Evolutionary conservation across 169 alveolate genomes (phyloP), one percentile per base, ranked within the genome.

Genomic region (Cryptosporidium parvum): DNA sequence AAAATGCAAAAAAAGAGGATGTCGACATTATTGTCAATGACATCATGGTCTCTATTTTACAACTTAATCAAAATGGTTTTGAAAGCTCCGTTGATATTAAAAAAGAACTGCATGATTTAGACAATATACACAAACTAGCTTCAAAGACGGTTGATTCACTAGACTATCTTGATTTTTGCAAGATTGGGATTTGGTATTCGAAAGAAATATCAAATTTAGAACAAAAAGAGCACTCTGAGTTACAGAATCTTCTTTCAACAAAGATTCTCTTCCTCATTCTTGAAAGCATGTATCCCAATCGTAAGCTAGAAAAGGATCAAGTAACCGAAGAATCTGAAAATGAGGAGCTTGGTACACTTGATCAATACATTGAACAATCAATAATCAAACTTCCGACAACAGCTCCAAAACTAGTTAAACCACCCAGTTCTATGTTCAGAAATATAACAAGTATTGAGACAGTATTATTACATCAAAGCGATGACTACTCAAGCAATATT

Each of bases 201-300:
- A 42, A 37, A 65, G 37, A 80, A 45, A 80, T 80, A 62, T 29
- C 68, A 9, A 44, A 39, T 26, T 37, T 26, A 58, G n/a, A 42
- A 12, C 18, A 23, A 29, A 80, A 16, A 26, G 56, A 80, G 2
- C 35, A 37, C 39, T 48, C 65, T 23, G 75, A 35, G 31, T 56
- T 73, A 21, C 86, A 73, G 37, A 80, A 65, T 39, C 44, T 70
- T 12, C 89, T 80, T 59, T 59, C 89, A 42, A 58, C 61, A 18
- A 42, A 58, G 26, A 42, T 80, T 16, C 35, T 42, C 35, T 31
- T 59, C 12, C 67, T 80, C n/a, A 62, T 80, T 7, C 89, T 80
- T 18, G 70, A 80, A 80, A 80, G 3, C 5, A 80, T 80, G 89
- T 80, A 62, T 62, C 89, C 89, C 33, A 33, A 80, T 42, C 69